These are phyloP conservation scores for Plasmopara viticola DNA, from an alignment of 352 stramenopile species.

Conservation along the genomic window DNA sequence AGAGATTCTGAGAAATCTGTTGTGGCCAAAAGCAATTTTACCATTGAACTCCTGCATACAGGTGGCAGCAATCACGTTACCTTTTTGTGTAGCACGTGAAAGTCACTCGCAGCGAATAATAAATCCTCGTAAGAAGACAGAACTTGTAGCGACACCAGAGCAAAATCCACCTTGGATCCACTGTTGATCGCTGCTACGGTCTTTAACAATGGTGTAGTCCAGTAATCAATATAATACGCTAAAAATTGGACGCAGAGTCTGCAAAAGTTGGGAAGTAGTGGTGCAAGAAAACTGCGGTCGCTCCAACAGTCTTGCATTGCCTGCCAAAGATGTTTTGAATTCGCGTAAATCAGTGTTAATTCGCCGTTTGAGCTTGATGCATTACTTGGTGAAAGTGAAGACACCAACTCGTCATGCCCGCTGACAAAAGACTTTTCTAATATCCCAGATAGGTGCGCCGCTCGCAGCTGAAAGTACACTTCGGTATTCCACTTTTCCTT, in stretches of 20 bases:
- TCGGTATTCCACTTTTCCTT: conserved; percentile 87
- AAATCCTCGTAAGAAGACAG: conserved; percentile 57
- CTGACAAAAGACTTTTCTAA: conserved; percentile 48
- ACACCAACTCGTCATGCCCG: conserved; percentile 21
- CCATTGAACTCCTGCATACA: background rate
- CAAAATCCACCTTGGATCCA: conserved; percentile 45
- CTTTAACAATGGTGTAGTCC: conserved; percentile 44
- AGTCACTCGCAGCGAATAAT: conserved; percentile 63
- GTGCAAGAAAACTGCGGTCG: conserved; percentile 44
- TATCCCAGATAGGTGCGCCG: conserved; percentile 39
- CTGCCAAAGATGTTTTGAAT: conserved; percentile 42
- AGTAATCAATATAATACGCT: conserved; percentile 50
- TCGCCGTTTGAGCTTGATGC: conserved; percentile 2
- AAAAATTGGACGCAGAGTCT: conserved; percentile 70
- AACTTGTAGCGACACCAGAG: conserved; percentile 31
- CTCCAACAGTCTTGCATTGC: conserved; percentile 55
- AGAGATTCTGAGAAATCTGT: conserved; percentile 50
- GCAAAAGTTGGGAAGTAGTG: conserved; percentile 54
- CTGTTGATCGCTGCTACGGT: conserved; percentile 38
- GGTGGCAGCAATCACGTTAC: conserved; percentile 20
- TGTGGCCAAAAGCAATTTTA: background rate
- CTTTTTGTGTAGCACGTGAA: conserved; percentile 52
- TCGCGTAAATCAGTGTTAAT: conserved; percentile 37
- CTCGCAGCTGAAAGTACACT: conserved; percentile 81
- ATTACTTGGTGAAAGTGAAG: conserved; percentile 4